phyloP scores from a whole-genome alignment of 2,329 filamentous ascomycete genomes.

The Exophiala oligosperma region DNA sequence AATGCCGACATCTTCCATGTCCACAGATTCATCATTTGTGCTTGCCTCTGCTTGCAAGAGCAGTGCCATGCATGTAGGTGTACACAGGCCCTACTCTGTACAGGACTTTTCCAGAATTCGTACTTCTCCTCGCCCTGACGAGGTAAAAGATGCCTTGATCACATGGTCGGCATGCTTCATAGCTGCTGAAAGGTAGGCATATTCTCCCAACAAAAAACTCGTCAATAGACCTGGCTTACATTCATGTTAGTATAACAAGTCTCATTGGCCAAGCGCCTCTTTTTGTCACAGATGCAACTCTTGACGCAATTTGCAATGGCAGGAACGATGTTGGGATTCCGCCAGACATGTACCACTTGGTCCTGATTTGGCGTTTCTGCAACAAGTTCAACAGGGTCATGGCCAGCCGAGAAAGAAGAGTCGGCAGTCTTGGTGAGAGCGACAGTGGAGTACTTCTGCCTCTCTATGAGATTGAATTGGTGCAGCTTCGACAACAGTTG shows the following conservation, averaged over 20 bases:
- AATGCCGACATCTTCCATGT: slow-evolving; percentile 62
- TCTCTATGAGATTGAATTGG: slow-evolving; percentile 2
- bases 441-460: slow-evolving; percentile 3
- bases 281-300: slow-evolving; percentile 52
- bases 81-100: slow-evolving; percentile 63
- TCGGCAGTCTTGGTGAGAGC: slow-evolving; percentile 1
- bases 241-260: not conserved
- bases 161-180: slow-evolving; percentile 60
- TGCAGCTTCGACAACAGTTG: not conserved
- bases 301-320: slow-evolving; percentile 54
- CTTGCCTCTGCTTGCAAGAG: slow-evolving; percentile 66
- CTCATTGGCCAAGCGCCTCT: slow-evolving; percentile 59
- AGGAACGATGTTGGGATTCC: not conserved
- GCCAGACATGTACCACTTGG: not conserved
- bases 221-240: not conserved
- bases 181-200: not conserved
- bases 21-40: slow-evolving; percentile 65
- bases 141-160: slow-evolving; percentile 63
- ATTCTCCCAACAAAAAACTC: too few relatives aligned
- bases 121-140: slow-evolving; percentile 58
- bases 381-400: slow-evolving; percentile 2
- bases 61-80: slow-evolving; percentile 64
- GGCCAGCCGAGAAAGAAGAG: slow-evolving; percentile 1
- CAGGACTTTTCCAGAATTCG: slow-evolving; percentile 55
- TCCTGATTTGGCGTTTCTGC: slow-evolving; percentile 1